Evolutionary conservation across 2,329 filamentous ascomycete genomes (phyloP), one percentile per base, ranked within the genome.

Genomic region (Xylariaceae sp.): DNA sequence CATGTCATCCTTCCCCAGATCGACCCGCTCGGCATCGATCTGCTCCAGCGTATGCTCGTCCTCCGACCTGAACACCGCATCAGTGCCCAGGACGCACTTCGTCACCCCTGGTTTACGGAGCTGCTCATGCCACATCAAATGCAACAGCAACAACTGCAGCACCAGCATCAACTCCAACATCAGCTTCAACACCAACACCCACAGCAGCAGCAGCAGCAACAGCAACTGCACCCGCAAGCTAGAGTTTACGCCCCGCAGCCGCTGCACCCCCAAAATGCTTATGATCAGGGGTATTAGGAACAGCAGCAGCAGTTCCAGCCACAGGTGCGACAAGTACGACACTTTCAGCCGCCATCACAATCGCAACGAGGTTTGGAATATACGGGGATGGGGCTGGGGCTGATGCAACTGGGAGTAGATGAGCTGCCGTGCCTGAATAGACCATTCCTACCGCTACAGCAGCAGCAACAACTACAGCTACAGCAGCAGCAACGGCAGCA

Each of bases 31-130:
- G 92, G 90, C 7, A 79, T 98, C 55, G 88, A 95, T 59, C 70
- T 98, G 34, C 71, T 98, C 49, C 82, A 85, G 56, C 77, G 85
- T 45, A 94, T 98, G 87, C 77, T 98, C 19, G 90, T 97, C 62
- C 70, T 97, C 38, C 78, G 89, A 21, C 92, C 92, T 0, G 92
- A 98, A 65, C 80, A 94, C 64, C 80, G 92, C 39, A 85, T 95
- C 58, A 89, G 85, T 52, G 92, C 92, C 2, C 74, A 82, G 36
- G 87, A 94, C 47, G 89, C 92, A 3, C 70, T 97, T 28, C 76
- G 83, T 52, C 92, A 98, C 61, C 86, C 84, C 0, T 98, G 92
- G 92, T 98, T 98, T 68, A 77, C 73, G 47, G 85, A 90, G 53
- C 62, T 88, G 12, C 68, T 80, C 11, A 70, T 78, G 54, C 70